phyloP scores from a whole-genome alignment of 176 grass and related monocot species.

The Aechmea fasciata region DNA sequence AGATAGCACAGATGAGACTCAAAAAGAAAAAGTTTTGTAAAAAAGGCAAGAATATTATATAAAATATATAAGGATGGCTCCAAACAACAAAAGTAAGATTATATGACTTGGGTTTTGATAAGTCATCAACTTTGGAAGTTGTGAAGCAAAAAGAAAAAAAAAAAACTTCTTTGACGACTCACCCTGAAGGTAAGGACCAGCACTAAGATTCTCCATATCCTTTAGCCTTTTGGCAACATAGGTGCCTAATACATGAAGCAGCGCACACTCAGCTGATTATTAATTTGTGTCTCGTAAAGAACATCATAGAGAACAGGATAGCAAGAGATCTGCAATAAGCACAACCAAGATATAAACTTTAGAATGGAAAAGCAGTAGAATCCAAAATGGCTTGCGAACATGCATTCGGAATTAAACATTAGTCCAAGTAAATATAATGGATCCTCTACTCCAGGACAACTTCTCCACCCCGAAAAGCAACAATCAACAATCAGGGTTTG shows the following conservation, averaged over 20 bases:
- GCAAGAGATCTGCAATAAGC: background rate
- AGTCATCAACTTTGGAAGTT: background rate
- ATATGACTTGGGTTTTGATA: background rate
- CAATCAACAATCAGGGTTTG: no score
- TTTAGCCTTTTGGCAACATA: constrained; percentile 25
- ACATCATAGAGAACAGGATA: background rate
- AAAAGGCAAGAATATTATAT: no score
- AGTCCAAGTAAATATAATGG: background rate
- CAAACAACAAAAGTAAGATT: background rate
- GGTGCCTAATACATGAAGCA: constrained; percentile 19
- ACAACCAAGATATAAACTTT: background rate
- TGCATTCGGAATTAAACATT: background rate
- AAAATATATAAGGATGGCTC: no score
- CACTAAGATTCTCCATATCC: constrained; percentile 41
- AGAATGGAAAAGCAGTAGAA: background rate
- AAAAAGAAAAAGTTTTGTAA: no score
- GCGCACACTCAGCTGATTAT: constrained; percentile 13
- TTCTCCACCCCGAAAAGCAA: no score
- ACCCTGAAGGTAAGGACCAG: constrained; percentile 30
- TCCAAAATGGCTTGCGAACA: background rate
- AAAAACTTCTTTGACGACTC: constrained; percentile 9
- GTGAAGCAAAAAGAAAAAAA: background rate
- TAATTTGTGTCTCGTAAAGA: background rate
- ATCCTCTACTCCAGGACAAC: no score
- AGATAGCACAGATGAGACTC: no score